Evolutionary conservation across 2,329 filamentous ascomycete genomes (phyloP).

Genomic region (Aureobasidium sp.): DNA sequence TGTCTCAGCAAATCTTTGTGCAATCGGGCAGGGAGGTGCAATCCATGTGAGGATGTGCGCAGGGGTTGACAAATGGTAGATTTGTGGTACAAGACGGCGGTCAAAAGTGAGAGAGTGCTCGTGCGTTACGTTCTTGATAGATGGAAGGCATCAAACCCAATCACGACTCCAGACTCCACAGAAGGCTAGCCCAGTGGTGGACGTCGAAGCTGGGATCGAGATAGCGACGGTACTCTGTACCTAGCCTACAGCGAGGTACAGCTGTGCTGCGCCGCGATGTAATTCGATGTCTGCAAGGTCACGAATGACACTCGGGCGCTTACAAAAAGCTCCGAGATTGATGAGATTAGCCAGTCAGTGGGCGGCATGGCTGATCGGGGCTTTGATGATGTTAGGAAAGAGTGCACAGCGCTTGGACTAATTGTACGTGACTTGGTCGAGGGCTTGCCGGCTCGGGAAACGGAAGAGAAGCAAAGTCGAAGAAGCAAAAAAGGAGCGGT

Average conservation of each 20-base stretch:
- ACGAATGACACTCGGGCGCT: not conserved
- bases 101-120: not conserved
- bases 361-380: not conserved
- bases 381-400: not conserved
- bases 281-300: not conserved
- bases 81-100: not conserved
- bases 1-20: not conserved
- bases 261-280: constrained; percentile 3
- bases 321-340: not conserved
- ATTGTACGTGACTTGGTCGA: not conserved
- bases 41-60: not conserved
- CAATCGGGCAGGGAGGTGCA: not conserved
- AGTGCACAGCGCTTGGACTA: not conserved
- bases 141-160: not conserved
- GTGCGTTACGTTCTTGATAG: not conserved
- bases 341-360: not conserved
- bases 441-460: not conserved
- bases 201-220: not conserved
- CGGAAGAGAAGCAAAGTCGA: constrained; percentile 3
- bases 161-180: not conserved
- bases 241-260: not conserved
- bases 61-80: not conserved
- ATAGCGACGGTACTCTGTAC: not conserved
- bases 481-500: constrained; percentile 8
- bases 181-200: not conserved